Base-by-base conservation (phyloP, 108 stramenopile genomes). In the Licmophora abbreviata region DNA sequence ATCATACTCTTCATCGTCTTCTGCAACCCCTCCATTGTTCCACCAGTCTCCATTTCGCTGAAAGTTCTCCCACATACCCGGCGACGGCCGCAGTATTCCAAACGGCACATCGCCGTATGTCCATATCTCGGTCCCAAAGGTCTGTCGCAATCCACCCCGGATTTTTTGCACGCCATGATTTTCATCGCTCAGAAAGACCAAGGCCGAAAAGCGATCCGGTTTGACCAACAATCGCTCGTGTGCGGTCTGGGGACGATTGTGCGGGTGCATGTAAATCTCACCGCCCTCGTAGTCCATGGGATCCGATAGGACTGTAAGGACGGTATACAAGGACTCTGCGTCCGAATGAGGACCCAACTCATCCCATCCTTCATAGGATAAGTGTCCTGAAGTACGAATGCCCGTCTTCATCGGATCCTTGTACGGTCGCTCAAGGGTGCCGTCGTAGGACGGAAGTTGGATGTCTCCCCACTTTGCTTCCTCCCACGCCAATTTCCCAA, bases 71-170 rank as follows among this genome's bases (percentile, higher is more conserved):
- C 5, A 40, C 15, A 3, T 4, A 18, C 5, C 2, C 3, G 5
- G 1, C 15, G 38, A 2, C 5, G 59, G 59, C 7, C 59, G 35
- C 27, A n/a, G 28, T 2, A 11, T 4, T 22, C 32, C 32, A 10
- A 49, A 6, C 9, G 59, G 49, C 2, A 24, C 37, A 26, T 50
- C 41, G 10, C 10, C 22, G 17, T 51, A 51, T 5, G 24, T 37
- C 59, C 59, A 60, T 18, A 60, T 43, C 30, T 60, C 59, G 17
- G 30, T 60, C 15, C 29, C 59, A 23, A 60, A 27, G n/a, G 49
- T 50, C 10, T 23, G 26, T 35, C 59, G 59, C 26, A 30, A 37
- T 1, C 32, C 28, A 1, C 29, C 20, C 17, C 2, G 21, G 21
- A 60, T 51, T 4, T 12, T 9, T 18, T 38, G 27, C 0, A 60